A percentile compares a stretch with the other conserved stretches of the same genome.
phyloP scores from a whole-genome alignment of 257 asterid species.

The Nicotiana attenuata region DNA sequence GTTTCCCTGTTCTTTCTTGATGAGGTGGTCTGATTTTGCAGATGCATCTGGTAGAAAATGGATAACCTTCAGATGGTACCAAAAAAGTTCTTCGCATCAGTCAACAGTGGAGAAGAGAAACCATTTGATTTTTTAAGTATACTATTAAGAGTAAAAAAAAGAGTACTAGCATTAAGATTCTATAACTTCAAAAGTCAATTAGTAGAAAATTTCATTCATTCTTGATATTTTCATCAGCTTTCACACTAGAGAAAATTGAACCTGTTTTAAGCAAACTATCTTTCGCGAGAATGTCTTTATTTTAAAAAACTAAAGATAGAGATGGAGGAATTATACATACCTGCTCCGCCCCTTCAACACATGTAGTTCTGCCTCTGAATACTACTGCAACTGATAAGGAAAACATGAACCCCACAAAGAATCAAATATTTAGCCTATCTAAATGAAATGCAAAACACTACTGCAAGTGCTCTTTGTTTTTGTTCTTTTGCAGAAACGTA shows the following conservation, averaged over 20 bases:
- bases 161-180: too few species aligned
- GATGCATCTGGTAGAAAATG: constrained; percentile 49
- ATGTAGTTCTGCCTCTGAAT: not conserved
- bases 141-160: constrained; percentile 20
- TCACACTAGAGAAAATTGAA: too few species aligned
- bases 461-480: not conserved
- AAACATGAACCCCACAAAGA: not conserved
- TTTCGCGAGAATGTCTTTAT: too few species aligned
- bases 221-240: too few species aligned
- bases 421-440: not conserved
- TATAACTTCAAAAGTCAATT: too few species aligned
- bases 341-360: not conserved
- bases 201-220: too few species aligned
- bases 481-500: not conserved
- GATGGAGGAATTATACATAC: too few species aligned
- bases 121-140: constrained; percentile 78
- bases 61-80: constrained; percentile 40
- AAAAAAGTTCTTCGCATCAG: constrained; percentile 60
- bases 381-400: not conserved
- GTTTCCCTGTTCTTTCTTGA: constrained; percentile 16
- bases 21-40: constrained; percentile 38
- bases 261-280: too few species aligned
- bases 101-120: constrained; percentile 46
- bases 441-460: not conserved
- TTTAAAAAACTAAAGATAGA: too few species aligned